Evolutionary conservation across 108 stramenopile species (phyloP).

Genomic region (Chaetoceros tenuissimus): DNA sequence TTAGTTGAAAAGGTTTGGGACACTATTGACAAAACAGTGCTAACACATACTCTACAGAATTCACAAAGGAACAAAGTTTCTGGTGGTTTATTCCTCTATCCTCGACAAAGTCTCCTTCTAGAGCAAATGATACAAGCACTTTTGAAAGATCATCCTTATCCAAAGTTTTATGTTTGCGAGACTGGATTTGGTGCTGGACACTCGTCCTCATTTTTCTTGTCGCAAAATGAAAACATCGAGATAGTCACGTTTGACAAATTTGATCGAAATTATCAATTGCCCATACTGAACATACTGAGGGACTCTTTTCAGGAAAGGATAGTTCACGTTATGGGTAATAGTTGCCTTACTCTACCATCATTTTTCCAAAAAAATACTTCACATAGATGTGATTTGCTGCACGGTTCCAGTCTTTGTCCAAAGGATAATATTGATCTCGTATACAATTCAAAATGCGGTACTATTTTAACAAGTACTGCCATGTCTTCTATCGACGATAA

Average conservation of each 20-base stretch:
- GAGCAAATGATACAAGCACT: not conserved
- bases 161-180: conserved; percentile 26
- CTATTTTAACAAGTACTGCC: conserved; percentile 37
- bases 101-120: conserved; percentile 11
- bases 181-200: conserved; percentile 53
- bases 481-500: conserved; percentile 29
- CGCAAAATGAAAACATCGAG: conserved; percentile 1
- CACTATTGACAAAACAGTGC: conserved; percentile 14
- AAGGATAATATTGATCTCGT: conserved; percentile 48
- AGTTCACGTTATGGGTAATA: conserved; percentile 8
- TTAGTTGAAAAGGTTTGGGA: too few relatives aligned
- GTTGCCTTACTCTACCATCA: conserved; percentile 29
- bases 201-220: conserved; percentile 29
- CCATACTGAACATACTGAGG: conserved; percentile 11
- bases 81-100: conserved; percentile 51
- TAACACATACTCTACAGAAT: too few relatives aligned
- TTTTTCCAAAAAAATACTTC: conserved; percentile 17
- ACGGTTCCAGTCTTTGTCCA: conserved; percentile 43
- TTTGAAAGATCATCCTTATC: not conserved
- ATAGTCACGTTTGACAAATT: conserved; percentile 43
- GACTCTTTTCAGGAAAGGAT: conserved; percentile 1
- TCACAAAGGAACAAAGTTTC: conserved; percentile 24
- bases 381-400: conserved; percentile 30
- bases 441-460: conserved; percentile 20
- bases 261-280: conserved; percentile 37